Conservation (phyloP, 306 rosid species). For the Fragaria iinumae region DNA sequence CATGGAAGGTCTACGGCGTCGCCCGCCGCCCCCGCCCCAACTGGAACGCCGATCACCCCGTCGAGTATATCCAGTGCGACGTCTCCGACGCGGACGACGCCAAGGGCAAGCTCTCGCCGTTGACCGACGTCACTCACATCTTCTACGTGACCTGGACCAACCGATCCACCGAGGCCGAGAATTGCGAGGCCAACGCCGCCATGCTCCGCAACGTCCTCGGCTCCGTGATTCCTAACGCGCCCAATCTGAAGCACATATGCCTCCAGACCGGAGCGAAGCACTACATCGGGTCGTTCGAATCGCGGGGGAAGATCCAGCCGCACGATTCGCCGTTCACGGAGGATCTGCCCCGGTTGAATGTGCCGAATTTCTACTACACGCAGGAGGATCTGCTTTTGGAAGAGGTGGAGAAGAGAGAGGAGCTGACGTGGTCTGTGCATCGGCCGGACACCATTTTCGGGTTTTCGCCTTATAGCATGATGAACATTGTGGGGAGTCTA, state of each 20-base stretch:
- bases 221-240: constrained; percentile 56
- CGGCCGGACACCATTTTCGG: constrained; percentile 54
- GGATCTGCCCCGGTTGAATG: constrained; percentile 55
- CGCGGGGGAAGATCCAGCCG: constrained; percentile 20
- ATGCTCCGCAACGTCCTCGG: constrained; percentile 55
- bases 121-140: constrained; percentile 65
- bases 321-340: constrained; percentile 71
- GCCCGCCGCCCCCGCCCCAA: constrained; percentile 67
- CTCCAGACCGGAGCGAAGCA: constrained; percentile 71
- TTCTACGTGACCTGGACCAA: constrained; percentile 61
- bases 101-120: constrained; percentile 49
- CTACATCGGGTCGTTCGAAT: constrained; percentile 54
- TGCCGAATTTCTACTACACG: constrained; percentile 57
- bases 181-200: constrained; percentile 51
- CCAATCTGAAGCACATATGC: constrained; percentile 62
- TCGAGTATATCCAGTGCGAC: constrained; percentile 72
- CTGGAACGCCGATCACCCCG: constrained; percentile 68
- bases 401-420: constrained; percentile 47
- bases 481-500: constrained; percentile 51
- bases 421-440: constrained; percentile 60
- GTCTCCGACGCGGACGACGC: constrained; percentile 51
- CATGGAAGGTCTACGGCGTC: constrained; percentile 80
- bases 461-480: constrained; percentile 66
- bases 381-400: constrained; percentile 52
- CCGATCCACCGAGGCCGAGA: constrained; percentile 50